Evolutionary conservation across 768 basidiomycete genomes (phyloP), one percentile per base, ranked within the genome.

Genomic region (Tulasnella sp.): DNA sequence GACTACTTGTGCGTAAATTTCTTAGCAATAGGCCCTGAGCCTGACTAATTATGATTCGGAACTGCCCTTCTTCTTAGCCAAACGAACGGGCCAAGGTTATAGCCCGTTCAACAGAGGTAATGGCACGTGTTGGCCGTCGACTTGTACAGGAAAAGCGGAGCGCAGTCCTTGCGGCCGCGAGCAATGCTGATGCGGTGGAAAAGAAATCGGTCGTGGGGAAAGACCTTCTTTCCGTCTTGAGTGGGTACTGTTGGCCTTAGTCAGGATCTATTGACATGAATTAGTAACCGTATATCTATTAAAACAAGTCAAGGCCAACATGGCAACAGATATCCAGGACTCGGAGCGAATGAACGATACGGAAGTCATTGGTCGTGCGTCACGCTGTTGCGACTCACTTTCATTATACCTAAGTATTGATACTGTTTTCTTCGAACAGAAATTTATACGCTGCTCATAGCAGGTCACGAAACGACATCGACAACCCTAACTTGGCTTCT

Each of bases 311-410:
- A 86, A 86, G 77, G 91, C 91, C 3, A 93, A 92, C 81, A 87
- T 90, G 84, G 87, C 89, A 0, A 87, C 86, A 0, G 90, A 92
- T 81, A 80, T 91, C 5, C 87, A 88, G 0, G 87, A 87, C 6
- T 84, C 81, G 71, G 90, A 91, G 81, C 84, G 85, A 44, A 83
- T 93, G 83, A 86, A 86, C 0, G 91, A 93, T 77, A 86, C 86
- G 35, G 91, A 92, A 78, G 89, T 93, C 18, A 78, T 91, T 1
- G 85, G 85, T 6, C 88, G 87, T 91, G 80, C 78, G 89, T 84
- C 48, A 18, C 42, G 20, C 44, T 18, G 16, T 55, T 44, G 23
- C 29, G 2, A 7, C 3, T 67, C 26, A n/a, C 1, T 67, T 67
- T 67, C 26, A 29, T 32, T 13, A 2, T 15, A 29, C 13, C 15